These are phyloP conservation scores for Gastrolobium bilobum DNA, from an alignment of 306 rosid genomes.

Conservation along the genomic window DNA sequence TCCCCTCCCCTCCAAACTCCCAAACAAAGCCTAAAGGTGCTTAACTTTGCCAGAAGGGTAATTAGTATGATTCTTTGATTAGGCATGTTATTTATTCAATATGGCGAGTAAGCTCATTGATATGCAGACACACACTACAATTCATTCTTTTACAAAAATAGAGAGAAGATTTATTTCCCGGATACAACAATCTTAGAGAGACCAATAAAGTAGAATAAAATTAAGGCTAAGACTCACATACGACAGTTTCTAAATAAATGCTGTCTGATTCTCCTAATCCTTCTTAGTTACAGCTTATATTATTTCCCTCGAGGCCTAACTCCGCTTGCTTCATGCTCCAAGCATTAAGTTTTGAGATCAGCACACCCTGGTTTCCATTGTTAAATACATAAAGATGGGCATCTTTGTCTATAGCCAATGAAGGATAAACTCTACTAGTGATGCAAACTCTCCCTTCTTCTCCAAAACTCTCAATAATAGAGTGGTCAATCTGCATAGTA, in stretches of 20 bases:
- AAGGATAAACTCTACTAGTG: slow-evolving; percentile 78
- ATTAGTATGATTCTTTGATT: not conserved
- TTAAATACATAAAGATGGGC: slow-evolving; percentile 72
- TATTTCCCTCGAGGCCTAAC: slow-evolving; percentile 42
- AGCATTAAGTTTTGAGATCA: slow-evolving; percentile 59
- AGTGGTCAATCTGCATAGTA: slow-evolving; percentile 73
- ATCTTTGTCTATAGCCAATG: slow-evolving; percentile 57
- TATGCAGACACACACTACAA: not conserved
- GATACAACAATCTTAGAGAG: slow-evolving; percentile 12
- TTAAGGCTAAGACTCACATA: not conserved
- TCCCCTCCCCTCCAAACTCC: too few species aligned
- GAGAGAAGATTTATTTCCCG: not conserved
- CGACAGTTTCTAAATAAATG: slow-evolving; percentile 13
- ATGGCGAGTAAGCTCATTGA: not conserved
- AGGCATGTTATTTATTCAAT: not conserved
- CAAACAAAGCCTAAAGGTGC: too few species aligned
- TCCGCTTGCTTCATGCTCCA: slow-evolving; percentile 75
- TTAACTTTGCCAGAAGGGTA: too few species aligned
- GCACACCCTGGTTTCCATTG: slow-evolving; percentile 60
- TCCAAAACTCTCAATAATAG: slow-evolving; percentile 80
- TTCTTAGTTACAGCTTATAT: slow-evolving; percentile 28
- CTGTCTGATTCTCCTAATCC: not conserved
- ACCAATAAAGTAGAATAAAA: slow-evolving; percentile 18
- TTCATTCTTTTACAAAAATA: not conserved
- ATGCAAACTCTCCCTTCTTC: slow-evolving; percentile 71